These are phyloP conservation scores for Beauveria caledonica DNA, from an alignment of 2,329 filamentous ascomycete species.

Conservation along the genomic window DNA sequence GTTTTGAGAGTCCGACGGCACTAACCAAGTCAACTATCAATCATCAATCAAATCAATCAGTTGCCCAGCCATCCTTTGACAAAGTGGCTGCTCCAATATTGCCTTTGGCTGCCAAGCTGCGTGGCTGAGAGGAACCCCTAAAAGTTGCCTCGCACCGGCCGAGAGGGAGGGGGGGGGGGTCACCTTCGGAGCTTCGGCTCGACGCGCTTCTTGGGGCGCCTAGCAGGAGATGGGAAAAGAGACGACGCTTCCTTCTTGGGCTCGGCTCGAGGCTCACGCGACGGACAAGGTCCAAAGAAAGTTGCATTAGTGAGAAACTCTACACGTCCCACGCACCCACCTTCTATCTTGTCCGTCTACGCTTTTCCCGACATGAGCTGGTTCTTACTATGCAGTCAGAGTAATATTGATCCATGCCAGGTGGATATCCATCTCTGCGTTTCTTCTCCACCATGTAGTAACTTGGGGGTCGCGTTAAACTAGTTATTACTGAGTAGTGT, in stretches of 20 bases:
- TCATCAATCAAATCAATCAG: slow-evolving; percentile 5
- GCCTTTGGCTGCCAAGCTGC: background rate
- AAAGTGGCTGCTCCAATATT: background rate
- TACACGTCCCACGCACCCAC: too few species aligned
- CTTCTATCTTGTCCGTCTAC: too few species aligned
- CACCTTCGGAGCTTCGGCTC: too few species aligned
- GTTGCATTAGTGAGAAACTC: too few species aligned
- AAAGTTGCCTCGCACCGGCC: background rate
- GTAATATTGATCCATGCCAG: slow-evolving; percentile 4
- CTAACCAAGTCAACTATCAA: too few species aligned
- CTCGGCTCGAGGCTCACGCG: too few species aligned
- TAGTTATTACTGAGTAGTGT: background rate
- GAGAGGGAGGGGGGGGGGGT: too few species aligned
- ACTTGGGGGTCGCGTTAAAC: background rate
- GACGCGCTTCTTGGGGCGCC: too few species aligned
- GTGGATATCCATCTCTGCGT: background rate
- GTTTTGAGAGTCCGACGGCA: background rate
- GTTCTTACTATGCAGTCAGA: background rate
- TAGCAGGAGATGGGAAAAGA: too few species aligned
- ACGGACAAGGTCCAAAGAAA: too few species aligned
- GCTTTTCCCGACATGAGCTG: background rate
- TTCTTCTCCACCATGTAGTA: background rate
- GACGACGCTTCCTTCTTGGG: too few species aligned
- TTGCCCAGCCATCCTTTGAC: background rate
- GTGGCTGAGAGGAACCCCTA: background rate